A percentile compares a stretch with the other conserved stretches of the same genome.
Evolutionary conservation across 2,329 filamentous ascomycete species (phyloP).

Genomic region (Fragosphaeria purpurea): DNA sequence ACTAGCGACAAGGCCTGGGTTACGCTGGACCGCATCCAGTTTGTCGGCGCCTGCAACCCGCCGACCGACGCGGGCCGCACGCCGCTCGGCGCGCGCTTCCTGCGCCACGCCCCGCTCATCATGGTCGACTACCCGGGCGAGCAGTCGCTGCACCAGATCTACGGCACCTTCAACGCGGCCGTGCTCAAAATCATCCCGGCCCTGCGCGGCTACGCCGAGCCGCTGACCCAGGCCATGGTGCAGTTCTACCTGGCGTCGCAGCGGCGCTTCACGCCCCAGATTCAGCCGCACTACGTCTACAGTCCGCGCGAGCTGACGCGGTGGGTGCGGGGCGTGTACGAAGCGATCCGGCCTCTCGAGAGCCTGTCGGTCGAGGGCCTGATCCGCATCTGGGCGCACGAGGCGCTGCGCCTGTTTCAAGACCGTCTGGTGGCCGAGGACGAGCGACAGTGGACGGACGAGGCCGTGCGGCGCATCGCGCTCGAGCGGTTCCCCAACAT

Average conservation of each 20-base stretch:
- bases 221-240: constrained; percentile 95
- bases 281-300: constrained; percentile 98
- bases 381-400: constrained; percentile 95
- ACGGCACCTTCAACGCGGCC: constrained; percentile 94
- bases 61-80: constrained; percentile 96
- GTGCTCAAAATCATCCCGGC: constrained; percentile 94
- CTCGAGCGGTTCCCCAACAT: constrained; percentile 92
- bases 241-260: constrained; percentile 93
- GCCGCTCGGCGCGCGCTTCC: constrained; percentile 82
- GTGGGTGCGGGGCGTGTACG: constrained; percentile 96
- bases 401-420: constrained; percentile 91
- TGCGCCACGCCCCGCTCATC: constrained; percentile 93
- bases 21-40: constrained; percentile 93
- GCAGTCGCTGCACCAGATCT: constrained; percentile 89
- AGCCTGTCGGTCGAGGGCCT: constrained; percentile 80
- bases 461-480: constrained; percentile 76
- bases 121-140: constrained; percentile 99
- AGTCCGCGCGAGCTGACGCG: constrained; percentile 95
- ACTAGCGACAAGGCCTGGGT: constrained; percentile 98
- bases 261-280: constrained; percentile 85
- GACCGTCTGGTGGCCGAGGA: constrained; percentile 93
- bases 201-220: constrained; percentile 87
- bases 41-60: constrained; percentile 97
- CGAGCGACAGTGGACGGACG: constrained; percentile 89
- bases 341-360: constrained; percentile 89